Percentiles rank a stretch among this genome's conserved stretches.
These are phyloP conservation scores for Pseudogymnoascus sp. DNA, from an alignment of 2,329 filamentous ascomycete species.

Conservation along the genomic window DNA sequence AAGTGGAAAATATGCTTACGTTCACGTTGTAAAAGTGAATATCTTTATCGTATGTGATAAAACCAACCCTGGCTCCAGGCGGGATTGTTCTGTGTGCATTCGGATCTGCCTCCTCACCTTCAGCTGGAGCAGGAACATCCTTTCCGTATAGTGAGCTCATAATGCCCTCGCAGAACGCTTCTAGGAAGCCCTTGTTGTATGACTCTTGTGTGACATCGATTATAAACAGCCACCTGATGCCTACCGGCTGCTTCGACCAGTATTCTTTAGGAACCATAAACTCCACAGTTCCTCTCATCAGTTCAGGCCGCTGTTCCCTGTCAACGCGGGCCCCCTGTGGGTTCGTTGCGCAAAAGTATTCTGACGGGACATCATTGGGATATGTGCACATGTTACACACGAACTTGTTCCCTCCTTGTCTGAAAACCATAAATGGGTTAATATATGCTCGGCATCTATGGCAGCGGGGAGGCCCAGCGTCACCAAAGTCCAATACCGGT, in stretches of 20 bases:
- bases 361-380: slow-evolving; percentile 83
- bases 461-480: slow-evolving; percentile 81
- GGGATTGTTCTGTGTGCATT: slow-evolving; percentile 53
- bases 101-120: slow-evolving; percentile 43
- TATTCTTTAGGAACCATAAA: slow-evolving; percentile 98
- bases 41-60: slow-evolving; percentile 93
- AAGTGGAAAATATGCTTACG: slow-evolving; percentile 42
- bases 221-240: slow-evolving; percentile 79
- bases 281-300: slow-evolving; percentile 87
- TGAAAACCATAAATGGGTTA: slow-evolving; percentile 98
- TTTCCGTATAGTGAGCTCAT: slow-evolving; percentile 74
- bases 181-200: slow-evolving; percentile 81
- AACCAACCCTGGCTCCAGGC: slow-evolving; percentile 77
- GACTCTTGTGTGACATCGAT: slow-evolving; percentile 92
- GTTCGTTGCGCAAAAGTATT: slow-evolving; percentile 90
- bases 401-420: slow-evolving; percentile 88
- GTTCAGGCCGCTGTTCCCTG: slow-evolving; percentile 78
- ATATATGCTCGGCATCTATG: slow-evolving; percentile 92
- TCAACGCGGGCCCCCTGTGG: slow-evolving; percentile 82
- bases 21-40: slow-evolving; percentile 97
- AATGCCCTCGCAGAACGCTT: slow-evolving; percentile 86
- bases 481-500: slow-evolving; percentile 91
- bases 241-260: slow-evolving; percentile 90
- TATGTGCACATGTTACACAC: slow-evolving; percentile 98
- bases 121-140: slow-evolving; percentile 42